phyloP scores from a whole-genome alignment of 2,329 filamentous ascomycete species.

The Fusarium ramigenum region DNA sequence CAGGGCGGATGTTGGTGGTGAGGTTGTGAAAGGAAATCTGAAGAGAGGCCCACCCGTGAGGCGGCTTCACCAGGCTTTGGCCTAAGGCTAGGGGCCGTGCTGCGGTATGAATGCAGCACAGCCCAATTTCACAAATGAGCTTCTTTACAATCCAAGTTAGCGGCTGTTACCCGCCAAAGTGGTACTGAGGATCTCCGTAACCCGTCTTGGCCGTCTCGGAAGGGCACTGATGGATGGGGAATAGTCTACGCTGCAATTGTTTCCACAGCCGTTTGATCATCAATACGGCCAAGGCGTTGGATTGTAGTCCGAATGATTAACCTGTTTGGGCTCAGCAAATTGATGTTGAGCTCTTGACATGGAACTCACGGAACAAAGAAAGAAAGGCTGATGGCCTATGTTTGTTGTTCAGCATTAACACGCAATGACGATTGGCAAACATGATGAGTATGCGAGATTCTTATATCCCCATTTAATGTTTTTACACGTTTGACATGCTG shows the following conservation, averaged over 20 bases:
- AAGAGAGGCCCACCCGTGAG: not conserved
- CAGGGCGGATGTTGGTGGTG: not conserved
- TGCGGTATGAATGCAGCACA: not conserved
- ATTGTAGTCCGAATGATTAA: accelerated
- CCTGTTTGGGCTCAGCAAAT: accelerated
- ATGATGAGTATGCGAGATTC: not conserved
- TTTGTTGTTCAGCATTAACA: not conserved
- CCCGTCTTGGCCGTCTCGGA: not conserved
- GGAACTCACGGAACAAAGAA: not conserved
- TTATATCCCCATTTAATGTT: accelerated
- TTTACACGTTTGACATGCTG: not conserved
- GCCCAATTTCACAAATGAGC: not conserved
- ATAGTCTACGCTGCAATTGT: accelerated
- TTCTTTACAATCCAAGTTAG: accelerated
- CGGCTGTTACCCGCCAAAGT: not conserved
- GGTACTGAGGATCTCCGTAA: accelerated
- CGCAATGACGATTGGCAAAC: too few species aligned
- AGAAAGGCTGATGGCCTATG: too few species aligned
- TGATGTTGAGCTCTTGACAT: too few species aligned
- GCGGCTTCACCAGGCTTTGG: not conserved
- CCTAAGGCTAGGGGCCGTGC: not conserved
- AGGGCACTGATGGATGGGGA: accelerated
- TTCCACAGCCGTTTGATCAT: accelerated
- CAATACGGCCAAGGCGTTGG: accelerated
- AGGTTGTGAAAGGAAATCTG: not conserved